Conservation (phyloP, 257 asterid genomes). For the Solanum piurae region DNA sequence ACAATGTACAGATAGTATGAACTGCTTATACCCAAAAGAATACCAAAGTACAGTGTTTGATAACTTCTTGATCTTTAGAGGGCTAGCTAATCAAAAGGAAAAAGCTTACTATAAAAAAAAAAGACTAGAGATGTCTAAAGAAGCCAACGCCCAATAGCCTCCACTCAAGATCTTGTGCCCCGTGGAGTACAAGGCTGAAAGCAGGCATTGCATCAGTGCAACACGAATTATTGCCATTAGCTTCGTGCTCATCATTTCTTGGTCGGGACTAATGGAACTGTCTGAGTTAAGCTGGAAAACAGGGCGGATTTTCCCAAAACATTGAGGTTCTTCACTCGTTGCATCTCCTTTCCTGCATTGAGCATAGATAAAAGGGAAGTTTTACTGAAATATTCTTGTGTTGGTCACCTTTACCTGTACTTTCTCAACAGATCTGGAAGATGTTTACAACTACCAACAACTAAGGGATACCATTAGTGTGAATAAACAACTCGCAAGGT, state of each 20-base stretch:
- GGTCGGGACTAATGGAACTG: conserved; percentile 23
- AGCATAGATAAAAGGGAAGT: not conserved
- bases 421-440: not conserved
- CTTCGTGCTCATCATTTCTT: conserved; percentile 14
- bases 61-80: not conserved
- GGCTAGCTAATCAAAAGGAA: not conserved
- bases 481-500: not conserved
- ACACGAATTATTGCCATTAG: not conserved
- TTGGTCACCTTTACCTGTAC: not conserved
- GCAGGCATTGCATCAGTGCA: not conserved
- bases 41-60: not conserved
- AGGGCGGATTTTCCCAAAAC: conserved; percentile 42
- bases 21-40: conserved; percentile 20
- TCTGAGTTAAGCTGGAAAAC: conserved; percentile 10
- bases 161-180: not conserved
- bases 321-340: conserved; percentile 47
- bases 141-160: not conserved
- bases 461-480: not conserved
- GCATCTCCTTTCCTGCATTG: conserved; percentile 65
- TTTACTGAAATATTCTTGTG: not conserved
- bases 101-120: not conserved
- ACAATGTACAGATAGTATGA: conserved; percentile 1
- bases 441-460: not conserved
- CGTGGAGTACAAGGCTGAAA: not conserved
- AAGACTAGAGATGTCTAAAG: not conserved